Evolutionary conservation across 768 basidiomycete genomes (phyloP).

Genomic region (Naganishia vaughanmartiniae): DNA sequence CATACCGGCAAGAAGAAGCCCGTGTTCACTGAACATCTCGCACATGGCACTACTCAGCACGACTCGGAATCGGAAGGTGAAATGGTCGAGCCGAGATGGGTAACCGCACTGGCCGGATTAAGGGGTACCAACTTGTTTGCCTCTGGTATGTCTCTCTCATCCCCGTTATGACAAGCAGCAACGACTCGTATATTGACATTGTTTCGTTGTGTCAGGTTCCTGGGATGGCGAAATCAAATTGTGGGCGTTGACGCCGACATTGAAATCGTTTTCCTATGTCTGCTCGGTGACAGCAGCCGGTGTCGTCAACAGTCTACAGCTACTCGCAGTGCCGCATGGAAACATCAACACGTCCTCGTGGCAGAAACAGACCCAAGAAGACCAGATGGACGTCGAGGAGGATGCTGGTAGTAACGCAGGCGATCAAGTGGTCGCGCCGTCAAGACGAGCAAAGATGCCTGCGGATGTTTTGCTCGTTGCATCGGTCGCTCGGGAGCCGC

Average conservation of each 20-base stretch:
- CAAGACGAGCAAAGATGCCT: slow-evolving; percentile 29
- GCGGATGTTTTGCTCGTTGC: slow-evolving; percentile 65
- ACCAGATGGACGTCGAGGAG: slow-evolving; percentile 32
- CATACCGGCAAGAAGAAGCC: slow-evolving; percentile 91
- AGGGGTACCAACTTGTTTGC: slow-evolving; percentile 88
- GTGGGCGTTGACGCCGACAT: slow-evolving; percentile 80
- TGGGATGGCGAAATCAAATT: slow-evolving; percentile 87
- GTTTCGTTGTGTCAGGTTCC: slow-evolving; percentile 65
- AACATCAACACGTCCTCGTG: slow-evolving; percentile 57
- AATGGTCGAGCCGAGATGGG: slow-evolving; percentile 80
- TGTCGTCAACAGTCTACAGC: slow-evolving; percentile 84
- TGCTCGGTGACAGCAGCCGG: slow-evolving; percentile 69
- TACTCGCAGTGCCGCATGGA: slow-evolving; percentile 60
- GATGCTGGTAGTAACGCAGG: slow-evolving; percentile 14
- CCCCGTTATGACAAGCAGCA: neutral
- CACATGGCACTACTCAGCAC: slow-evolving; percentile 77
- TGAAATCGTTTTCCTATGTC: slow-evolving; percentile 69
- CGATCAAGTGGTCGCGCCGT: slow-evolving; percentile 21
- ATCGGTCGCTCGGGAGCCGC: slow-evolving; percentile 80
- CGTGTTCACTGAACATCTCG: slow-evolving; percentile 75
- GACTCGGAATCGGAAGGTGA: slow-evolving; percentile 70
- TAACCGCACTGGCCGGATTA: slow-evolving; percentile 76
- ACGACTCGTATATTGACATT: neutral
- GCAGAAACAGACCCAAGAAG: slow-evolving; percentile 21
- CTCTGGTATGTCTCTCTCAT: slow-evolving; percentile 62